phyloP scores from a whole-genome alignment of 2,329 filamentous ascomycete genomes.

The Phyllosticta capitalensis region DNA sequence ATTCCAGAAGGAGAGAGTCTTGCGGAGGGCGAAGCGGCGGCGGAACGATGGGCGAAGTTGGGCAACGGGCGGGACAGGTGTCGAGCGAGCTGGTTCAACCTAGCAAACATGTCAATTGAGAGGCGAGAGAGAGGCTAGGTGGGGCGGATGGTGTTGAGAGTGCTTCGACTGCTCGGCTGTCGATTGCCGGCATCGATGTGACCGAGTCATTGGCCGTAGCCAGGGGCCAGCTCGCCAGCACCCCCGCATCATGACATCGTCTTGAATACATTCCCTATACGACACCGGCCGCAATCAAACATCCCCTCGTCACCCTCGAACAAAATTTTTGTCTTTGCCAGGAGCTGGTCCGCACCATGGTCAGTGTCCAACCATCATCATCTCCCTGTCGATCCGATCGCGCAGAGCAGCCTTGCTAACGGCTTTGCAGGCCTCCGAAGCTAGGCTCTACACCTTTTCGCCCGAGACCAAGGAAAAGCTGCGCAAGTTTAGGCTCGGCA shows the following conservation, averaged over 20 bases:
- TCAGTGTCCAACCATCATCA: conserved; percentile 8
- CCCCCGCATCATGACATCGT: conserved; percentile 3
- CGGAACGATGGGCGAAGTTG: conserved; percentile 44
- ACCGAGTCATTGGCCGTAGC: conserved; percentile 1
- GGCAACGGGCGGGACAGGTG: conserved; percentile 58
- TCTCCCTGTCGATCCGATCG: conserved; percentile 3
- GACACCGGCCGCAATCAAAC: not conserved
- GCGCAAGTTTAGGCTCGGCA: conserved; percentile 87
- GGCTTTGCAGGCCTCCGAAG: conserved; percentile 57
- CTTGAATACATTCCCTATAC: not conserved
- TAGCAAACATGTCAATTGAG: conserved; percentile 55
- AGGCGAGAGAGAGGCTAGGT: not conserved
- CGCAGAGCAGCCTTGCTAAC: conserved; percentile 6
- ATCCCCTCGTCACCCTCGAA: not conserved
- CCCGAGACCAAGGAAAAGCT: conserved; percentile 80
- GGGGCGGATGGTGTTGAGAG: not conserved
- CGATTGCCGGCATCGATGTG: conserved; percentile 1
- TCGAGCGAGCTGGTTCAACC: conserved; percentile 62
- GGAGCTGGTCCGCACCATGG: conserved; percentile 6
- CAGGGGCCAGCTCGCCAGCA: not conserved
- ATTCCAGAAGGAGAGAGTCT: conserved; percentile 26
- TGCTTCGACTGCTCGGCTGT: not conserved
- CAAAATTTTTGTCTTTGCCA: not conserved
- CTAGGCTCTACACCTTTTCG: conserved; percentile 86
- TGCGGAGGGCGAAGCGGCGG: conserved; percentile 20